phyloP scores from a whole-genome alignment of 345 rosid genomes.

The Corchorus olitorius region DNA sequence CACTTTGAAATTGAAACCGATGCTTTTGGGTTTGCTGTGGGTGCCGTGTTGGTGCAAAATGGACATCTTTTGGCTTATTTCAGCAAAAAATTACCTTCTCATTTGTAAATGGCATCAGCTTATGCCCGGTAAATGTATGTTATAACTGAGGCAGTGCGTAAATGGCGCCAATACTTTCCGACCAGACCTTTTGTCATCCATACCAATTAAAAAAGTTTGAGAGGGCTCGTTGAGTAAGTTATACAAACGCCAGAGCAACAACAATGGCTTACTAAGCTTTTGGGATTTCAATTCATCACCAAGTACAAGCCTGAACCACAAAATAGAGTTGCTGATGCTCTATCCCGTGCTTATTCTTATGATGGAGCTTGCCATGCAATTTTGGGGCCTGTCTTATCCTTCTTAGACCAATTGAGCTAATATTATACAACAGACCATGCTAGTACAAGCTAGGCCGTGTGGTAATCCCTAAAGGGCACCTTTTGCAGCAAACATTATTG shows the following conservation, averaged over 20 bases:
- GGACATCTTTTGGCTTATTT: neutral
- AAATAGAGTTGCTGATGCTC: neutral
- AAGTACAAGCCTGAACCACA: neutral
- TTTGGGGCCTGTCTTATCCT: neutral
- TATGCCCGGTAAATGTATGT: neutral
- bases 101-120: neutral
- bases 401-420: neutral
- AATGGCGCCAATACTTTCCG: neutral
- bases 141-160: neutral
- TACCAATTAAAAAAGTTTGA: neutral
- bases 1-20: neutral
- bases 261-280: neutral
- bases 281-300: neutral
- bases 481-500: too few species aligned
- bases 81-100: neutral
- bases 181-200: neutral
- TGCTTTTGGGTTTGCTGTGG: neutral
- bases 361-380: neutral
- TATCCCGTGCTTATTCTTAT: neutral
- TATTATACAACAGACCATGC: neutral
- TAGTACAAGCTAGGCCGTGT: too few species aligned
- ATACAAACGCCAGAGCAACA: neutral
- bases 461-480: too few species aligned
- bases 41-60: neutral
- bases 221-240: neutral